Conservation (phyloP, 2,329 filamentous ascomycete genomes). For the Alternaria arbusti region DNA sequence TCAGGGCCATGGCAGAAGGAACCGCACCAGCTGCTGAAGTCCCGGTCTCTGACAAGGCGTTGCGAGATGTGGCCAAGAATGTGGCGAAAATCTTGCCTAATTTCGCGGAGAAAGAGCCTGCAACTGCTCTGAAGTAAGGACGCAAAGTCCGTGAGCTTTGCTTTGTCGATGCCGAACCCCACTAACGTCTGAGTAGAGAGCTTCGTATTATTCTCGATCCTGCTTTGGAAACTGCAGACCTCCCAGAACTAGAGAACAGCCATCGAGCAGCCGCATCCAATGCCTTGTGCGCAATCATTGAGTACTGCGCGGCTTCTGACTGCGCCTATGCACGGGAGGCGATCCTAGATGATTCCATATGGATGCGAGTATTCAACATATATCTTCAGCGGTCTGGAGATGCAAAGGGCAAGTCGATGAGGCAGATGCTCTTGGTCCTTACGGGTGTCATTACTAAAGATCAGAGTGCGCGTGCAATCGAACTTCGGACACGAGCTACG, state of each 20-base stretch:
- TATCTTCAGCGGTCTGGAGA: constrained; percentile 52
- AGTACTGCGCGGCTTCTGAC: constrained; percentile 45
- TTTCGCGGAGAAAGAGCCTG: constrained; percentile 32
- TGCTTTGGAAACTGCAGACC: constrained; percentile 42
- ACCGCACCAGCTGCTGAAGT: constrained; percentile 1
- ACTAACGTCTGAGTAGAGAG: constrained; percentile 35
- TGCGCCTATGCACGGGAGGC: constrained; percentile 33
- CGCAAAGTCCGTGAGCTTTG: constrained; percentile 44
- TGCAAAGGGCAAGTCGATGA: constrained; percentile 56
- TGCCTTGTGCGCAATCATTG: constrained; percentile 53
- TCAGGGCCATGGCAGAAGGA: constrained; percentile 16
- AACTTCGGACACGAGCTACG: constrained; percentile 36
- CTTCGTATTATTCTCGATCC: constrained; percentile 36
- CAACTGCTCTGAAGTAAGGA: constrained; percentile 46
- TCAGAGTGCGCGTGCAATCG: constrained; percentile 21
- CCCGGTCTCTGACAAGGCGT: constrained; percentile 32
- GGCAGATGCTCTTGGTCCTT: constrained; percentile 53
- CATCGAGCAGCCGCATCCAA: constrained; percentile 57
- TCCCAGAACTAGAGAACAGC: constrained; percentile 38
- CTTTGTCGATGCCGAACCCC: constrained; percentile 10
- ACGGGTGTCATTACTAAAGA: constrained; percentile 45
- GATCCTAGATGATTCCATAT: constrained; percentile 47
- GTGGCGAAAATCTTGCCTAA: constrained; percentile 32
- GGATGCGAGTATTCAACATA: constrained; percentile 48
- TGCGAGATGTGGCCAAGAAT: constrained; percentile 38